Conservation (phyloP, 106 monocot genomes). For the Dactylorhiza incarnata region DNA sequence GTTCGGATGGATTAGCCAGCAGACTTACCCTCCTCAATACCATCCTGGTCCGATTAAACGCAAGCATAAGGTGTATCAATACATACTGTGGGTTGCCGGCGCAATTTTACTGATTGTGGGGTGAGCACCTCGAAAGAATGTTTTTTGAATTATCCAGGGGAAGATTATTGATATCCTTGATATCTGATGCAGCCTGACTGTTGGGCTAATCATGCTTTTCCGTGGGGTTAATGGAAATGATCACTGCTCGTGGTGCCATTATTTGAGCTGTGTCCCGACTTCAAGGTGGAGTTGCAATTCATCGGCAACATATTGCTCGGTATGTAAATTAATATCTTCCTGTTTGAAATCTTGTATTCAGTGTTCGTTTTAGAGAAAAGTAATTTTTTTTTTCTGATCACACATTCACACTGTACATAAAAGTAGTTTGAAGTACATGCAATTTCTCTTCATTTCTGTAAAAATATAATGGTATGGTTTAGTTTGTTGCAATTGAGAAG, state of each 20-base stretch:
- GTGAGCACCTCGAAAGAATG: slow-evolving; percentile 9
- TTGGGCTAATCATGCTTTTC: slow-evolving; percentile 41
- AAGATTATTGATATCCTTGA: not conserved
- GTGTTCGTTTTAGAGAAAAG: not conserved
- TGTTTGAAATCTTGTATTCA: not conserved
- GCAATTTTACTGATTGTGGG: slow-evolving; percentile 30
- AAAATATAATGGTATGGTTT: too few species aligned
- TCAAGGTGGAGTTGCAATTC: slow-evolving; percentile 42
- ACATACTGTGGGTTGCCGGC: slow-evolving; percentile 33
- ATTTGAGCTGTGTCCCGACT: slow-evolving; percentile 49
- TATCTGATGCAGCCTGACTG: slow-evolving; percentile 30
- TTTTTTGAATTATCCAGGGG: not conserved
- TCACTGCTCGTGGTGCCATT: slow-evolving; percentile 52
- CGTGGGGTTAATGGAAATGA: slow-evolving; percentile 45
- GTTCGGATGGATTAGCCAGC: slow-evolving; percentile 43
- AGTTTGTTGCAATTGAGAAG: too few species aligned
- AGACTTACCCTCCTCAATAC: slow-evolving; percentile 30
- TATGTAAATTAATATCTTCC: not conserved
- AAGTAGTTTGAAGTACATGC: not conserved
- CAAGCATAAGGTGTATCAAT: slow-evolving; percentile 54
- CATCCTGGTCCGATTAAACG: slow-evolving; percentile 17
- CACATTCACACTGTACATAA: not conserved
- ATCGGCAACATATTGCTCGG: slow-evolving; percentile 9
- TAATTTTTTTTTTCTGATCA: not conserved
- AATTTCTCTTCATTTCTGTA: too few species aligned